Evolutionary conservation across 257 asterid species (phyloP), one percentile per base, ranked within the genome.

Genomic region (Nyctanthes arbortristis): DNA sequence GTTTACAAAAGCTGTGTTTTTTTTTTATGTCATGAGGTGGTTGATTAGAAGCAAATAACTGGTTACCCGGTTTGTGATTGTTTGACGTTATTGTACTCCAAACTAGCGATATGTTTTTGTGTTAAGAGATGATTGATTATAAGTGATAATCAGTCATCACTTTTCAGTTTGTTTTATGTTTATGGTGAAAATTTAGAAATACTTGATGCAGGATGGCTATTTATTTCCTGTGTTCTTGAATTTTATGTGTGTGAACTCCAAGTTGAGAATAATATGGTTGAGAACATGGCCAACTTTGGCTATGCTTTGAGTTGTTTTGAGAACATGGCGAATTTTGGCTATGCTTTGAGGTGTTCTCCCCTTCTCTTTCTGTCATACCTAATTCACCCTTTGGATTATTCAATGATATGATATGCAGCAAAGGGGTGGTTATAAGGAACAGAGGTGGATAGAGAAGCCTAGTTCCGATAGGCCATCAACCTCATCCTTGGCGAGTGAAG

Each of bases 401-500:
- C n/a, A 31, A 59, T 47, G 58, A 78, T 67, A 34, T 77, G 79
- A 67, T 63, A 69, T 72, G 77, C 84, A 91, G 99, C 63, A 68
- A 69, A 78, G 47, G 24, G 86, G 88, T 75, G 83, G 68, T 54
- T 56, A 80, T 39, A 75, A 69, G 66, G 92, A 72, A 27, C 79
- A 80, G 22, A 67, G 63, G 63, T 88, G 94, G 92, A 80, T 80
- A 52, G 81, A 65, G 77, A 83, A 85, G 77, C 78, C 87, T 18
- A 73, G 79, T 72, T 29, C 73, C 16, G 29, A 67, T 43, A 36
- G 49, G 29, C 52, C 60, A 24, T 70, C 84, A 35, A 63, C 79
- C 68, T 78, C 79, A 13, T 68, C 79, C 18, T 70, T 84, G 22
- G 69, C 75, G 5, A 69, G 63, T 1, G 87, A 65, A 63, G 81